These are phyloP conservation scores for Eucalyptus pauciflora DNA, from an alignment of 345 rosid genomes.

Conservation along the genomic window DNA sequence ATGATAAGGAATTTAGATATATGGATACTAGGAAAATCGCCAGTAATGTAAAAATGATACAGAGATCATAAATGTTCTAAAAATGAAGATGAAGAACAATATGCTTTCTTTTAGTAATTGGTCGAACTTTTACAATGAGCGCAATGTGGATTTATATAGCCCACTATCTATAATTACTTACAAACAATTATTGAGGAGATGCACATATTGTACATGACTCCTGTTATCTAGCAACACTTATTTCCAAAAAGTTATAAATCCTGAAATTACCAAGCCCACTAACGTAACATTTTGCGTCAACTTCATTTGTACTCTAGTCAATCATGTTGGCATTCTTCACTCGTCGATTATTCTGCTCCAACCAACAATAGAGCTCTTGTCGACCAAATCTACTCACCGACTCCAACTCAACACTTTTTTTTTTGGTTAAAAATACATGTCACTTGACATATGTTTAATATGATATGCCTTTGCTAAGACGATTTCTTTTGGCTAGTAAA, in stretches of 20 bases:
- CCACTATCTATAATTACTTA: background rate
- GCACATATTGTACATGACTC: background rate
- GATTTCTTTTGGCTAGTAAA: background rate
- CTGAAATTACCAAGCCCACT: background rate
- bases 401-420: background rate
- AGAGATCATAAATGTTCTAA: background rate
- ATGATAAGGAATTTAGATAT: background rate
- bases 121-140: background rate
- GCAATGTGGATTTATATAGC: background rate
- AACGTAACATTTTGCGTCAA: background rate
- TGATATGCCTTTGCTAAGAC: background rate
- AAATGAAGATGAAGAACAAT: background rate
- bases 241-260: no score
- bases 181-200: background rate
- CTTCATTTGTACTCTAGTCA: background rate
- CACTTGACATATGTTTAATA: no score
- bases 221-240: background rate
- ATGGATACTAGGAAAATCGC: background rate
- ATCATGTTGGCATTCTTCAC: background rate
- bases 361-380: background rate
- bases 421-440: no score
- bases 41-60: no score
- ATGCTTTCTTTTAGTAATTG: background rate
- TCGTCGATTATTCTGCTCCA: background rate
- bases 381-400: background rate